Evolutionary conservation across 371 early-diverging fungal species (phyloP), one percentile per base, ranked within the genome.

Genomic region (Mucor plumbeus): DNA sequence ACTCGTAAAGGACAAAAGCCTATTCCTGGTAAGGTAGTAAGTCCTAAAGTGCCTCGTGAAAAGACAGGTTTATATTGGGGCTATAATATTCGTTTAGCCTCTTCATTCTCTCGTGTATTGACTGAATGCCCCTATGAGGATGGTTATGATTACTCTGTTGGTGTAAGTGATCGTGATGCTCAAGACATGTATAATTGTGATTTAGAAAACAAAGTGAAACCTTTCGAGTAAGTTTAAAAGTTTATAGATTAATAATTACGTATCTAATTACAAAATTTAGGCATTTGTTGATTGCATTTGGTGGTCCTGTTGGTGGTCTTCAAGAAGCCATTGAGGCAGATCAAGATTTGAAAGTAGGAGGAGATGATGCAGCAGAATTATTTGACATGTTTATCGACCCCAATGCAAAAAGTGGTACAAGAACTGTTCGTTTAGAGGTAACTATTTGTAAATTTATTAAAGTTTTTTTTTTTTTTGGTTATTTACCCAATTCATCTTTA

Each of bases 11-110:
- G 80, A 67, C 85, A 79, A 61, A 83, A 84, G 17, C 83, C 84
- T 41, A 67, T 85, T 26, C 67, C 76, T 47, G 91, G 85, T 44
- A 85, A 81, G n/a, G 88, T 86, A 0, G 89, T 91, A 21, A 86
- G 88, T 35, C 90, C 90, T 34, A 82, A 84, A 55, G 71, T 72
- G 8, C 93, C 93, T 5, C 69, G 86, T 33, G 89, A 90, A 69
- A 80, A 82, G 64, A 69, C 73, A 0, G 91, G 91, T 6, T 63
- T 89, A n/a, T 92, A 91, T 70, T 93, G 93, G 93, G 93, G 93
- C 4, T 93, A 90, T 68, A 76, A 79, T 53, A 87, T 91, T 54
- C 81, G 92, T 19, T 59, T 90, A 33, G 91, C 92, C 3, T 81
- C 82, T n/a, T 77, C 85, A 0, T 74, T 91, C 38, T 85, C 85